Percentiles rank a stretch among this genome's conserved stretches.
Evolutionary conservation across 2,329 filamentous ascomycete species (phyloP).

Genomic region (Aspergillus intermedius): DNA sequence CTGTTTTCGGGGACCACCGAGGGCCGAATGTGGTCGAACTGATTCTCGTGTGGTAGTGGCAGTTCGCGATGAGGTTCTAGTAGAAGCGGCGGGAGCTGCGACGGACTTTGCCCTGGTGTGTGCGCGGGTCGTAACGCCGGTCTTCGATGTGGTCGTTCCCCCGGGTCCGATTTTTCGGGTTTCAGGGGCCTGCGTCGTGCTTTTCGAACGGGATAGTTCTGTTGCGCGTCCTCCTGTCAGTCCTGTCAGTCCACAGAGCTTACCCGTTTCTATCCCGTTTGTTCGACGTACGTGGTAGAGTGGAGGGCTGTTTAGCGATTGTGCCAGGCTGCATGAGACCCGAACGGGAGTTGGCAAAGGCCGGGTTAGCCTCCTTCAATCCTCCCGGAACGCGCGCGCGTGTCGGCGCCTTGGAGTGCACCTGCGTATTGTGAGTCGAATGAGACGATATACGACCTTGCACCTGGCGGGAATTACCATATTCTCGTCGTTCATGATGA

Average conservation of each 20-base stretch:
- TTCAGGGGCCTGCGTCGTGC: constrained; percentile 46
- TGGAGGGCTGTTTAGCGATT: constrained; percentile 43
- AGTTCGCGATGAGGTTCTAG: constrained; percentile 39
- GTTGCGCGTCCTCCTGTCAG: constrained; percentile 22
- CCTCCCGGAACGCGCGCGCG: constrained; percentile 27
- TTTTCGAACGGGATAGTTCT: constrained; percentile 44
- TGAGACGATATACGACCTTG: not conserved
- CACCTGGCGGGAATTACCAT: constrained; percentile 16
- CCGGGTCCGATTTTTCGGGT: constrained; percentile 21
- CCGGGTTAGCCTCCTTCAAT: constrained; percentile 47
- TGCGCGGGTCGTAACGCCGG: constrained; percentile 35
- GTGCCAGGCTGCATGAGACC: constrained; percentile 40
- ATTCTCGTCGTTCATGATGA: constrained; percentile 29
- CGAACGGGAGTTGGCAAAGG: constrained; percentile 48
- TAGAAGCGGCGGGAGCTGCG: constrained; percentile 32
- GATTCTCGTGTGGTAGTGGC: constrained; percentile 36
- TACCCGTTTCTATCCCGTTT: not conserved
- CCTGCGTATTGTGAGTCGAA: constrained; percentile 9
- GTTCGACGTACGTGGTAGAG: constrained; percentile 33
- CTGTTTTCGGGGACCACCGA: constrained; percentile 45
- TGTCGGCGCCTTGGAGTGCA: constrained; percentile 19
- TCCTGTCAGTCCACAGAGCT: not conserved
- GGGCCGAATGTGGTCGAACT: constrained; percentile 48
- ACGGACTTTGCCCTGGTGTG: constrained; percentile 33
- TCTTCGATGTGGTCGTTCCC: constrained; percentile 17